A percentile compares a stretch with the other conserved stretches of the same genome.
Conservation (phyloP, 192 early-diverging fungal genomes). For the Kappamyces sp. region DNA sequence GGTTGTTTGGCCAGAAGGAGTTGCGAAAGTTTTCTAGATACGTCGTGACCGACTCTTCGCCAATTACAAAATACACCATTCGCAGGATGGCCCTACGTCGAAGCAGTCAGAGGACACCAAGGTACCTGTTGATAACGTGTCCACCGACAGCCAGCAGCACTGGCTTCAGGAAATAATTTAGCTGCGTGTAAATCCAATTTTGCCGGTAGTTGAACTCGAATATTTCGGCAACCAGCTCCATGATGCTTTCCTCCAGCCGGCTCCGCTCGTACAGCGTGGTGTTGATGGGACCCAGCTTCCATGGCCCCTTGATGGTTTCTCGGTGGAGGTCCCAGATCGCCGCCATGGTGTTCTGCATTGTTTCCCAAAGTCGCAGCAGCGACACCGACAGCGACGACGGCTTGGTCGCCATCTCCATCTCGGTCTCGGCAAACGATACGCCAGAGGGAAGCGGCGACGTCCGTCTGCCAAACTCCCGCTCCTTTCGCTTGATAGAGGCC, state of each 20-base stretch:
- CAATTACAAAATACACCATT: constrained; percentile 15
- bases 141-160: constrained; percentile 7
- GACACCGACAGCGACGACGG: not conserved
- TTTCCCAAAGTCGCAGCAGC: not conserved
- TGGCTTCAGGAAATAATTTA: constrained; percentile 27
- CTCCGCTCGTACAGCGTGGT: constrained; percentile 20
- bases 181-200: constrained; percentile 24
- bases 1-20: constrained; percentile 24
- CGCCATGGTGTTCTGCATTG: not conserved
- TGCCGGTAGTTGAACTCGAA: constrained; percentile 12
- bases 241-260: constrained; percentile 23
- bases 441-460: too few species aligned
- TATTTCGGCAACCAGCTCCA: constrained; percentile 22
- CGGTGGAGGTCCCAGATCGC: constrained; percentile 1
- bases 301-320: constrained; percentile 16
- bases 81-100: constrained; percentile 15
- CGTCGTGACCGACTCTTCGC: constrained; percentile 15
- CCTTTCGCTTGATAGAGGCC: too few species aligned
- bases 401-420: too few species aligned
- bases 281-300: constrained; percentile 23
- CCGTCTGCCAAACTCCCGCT: too few species aligned
- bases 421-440: too few species aligned
- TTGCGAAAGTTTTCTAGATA: constrained; percentile 15
- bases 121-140: constrained; percentile 15
- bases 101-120: not conserved